Conservation (phyloP, 2,329 filamentous ascomycete genomes). For the Hortaea werneckii region DNA sequence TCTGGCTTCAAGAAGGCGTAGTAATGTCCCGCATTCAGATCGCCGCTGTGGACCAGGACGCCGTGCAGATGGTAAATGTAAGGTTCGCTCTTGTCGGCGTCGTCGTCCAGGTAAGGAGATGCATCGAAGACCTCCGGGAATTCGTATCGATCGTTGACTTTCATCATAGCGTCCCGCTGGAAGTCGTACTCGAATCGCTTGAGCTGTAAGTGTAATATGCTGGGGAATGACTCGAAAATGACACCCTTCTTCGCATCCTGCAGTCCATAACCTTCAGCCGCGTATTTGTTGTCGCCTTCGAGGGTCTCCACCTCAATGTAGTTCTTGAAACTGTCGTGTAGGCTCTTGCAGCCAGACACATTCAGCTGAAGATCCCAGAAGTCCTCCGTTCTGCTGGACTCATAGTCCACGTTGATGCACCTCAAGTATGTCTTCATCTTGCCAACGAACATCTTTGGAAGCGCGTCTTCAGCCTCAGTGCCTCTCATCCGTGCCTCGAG, state of each 20-base stretch:
- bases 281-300: conserved; percentile 97
- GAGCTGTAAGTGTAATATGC: conserved; percentile 86
- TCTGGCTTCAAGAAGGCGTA: conserved; percentile 93
- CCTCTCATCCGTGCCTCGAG: conserved; percentile 98
- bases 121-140: conserved; percentile 80
- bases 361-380: conserved; percentile 99
- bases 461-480: conserved; percentile 77
- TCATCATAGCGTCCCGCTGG: conserved; percentile 95
- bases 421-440: conserved; percentile 99
- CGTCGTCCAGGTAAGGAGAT: conserved; percentile 73
- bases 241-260: conserved; percentile 97
- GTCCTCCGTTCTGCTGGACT: conserved; percentile 89
- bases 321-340: conserved; percentile 90
- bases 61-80: conserved; percentile 91
- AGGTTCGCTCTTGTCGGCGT: conserved; percentile 76
- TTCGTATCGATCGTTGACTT: conserved; percentile 88
- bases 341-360: conserved; percentile 82
- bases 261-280: conserved; percentile 79
- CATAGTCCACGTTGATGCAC: conserved; percentile 96
- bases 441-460: conserved; percentile 86
- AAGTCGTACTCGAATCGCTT: conserved; percentile 98
- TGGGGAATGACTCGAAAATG: conserved; percentile 90
- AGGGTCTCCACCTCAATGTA: conserved; percentile 95
- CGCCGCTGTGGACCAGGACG: conserved; percentile 90
- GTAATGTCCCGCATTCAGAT: conserved; percentile 94